Conservation (phyloP, 345 rosid species). For the Lagerstroemia speciosa region DNA sequence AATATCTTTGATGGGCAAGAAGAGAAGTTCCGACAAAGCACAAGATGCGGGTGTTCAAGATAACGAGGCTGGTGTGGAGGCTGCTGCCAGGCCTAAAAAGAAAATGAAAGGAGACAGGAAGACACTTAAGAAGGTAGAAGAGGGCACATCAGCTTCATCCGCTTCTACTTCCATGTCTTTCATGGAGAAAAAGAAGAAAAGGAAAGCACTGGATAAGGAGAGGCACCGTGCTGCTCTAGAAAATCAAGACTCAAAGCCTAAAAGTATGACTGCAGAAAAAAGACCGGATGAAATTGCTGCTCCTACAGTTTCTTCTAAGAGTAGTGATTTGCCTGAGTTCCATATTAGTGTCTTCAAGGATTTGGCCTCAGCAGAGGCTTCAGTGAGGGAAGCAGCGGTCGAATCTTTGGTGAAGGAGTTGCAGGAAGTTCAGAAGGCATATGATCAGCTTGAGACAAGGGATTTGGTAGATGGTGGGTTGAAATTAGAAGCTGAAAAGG, state of each 20-base stretch:
- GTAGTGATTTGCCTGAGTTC: slow-evolving; percentile 43
- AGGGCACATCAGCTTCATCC: slow-evolving; percentile 1
- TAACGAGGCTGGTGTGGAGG: neutral
- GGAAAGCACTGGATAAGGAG: slow-evolving; percentile 71
- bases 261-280: slow-evolving; percentile 8
- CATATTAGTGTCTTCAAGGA: slow-evolving; percentile 68
- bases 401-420: slow-evolving; percentile 55
- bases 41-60: slow-evolving; percentile 1
- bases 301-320: neutral
- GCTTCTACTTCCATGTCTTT: slow-evolving; percentile 34
- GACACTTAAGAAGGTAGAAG: slow-evolving; percentile 15
- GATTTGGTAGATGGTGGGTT: slow-evolving; percentile 38
- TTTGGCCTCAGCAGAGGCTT: slow-evolving; percentile 52
- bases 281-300: slow-evolving; percentile 26
- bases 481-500: slow-evolving; percentile 76
- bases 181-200: slow-evolving; percentile 79
- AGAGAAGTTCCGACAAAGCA: slow-evolving; percentile 2
- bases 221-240: slow-evolving; percentile 30
- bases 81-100: neutral
- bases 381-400: slow-evolving; percentile 54
- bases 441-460: slow-evolving; percentile 41
- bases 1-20: slow-evolving; percentile 5
- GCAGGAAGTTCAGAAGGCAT: slow-evolving; percentile 65
- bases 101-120: slow-evolving; percentile 30
- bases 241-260: slow-evolving; percentile 19